Percentiles rank a stretch among this genome's conserved stretches.
These are phyloP conservation scores for Phylloporus sp. DNA, from an alignment of 768 basidiomycete genomes.

Conservation along the genomic window DNA sequence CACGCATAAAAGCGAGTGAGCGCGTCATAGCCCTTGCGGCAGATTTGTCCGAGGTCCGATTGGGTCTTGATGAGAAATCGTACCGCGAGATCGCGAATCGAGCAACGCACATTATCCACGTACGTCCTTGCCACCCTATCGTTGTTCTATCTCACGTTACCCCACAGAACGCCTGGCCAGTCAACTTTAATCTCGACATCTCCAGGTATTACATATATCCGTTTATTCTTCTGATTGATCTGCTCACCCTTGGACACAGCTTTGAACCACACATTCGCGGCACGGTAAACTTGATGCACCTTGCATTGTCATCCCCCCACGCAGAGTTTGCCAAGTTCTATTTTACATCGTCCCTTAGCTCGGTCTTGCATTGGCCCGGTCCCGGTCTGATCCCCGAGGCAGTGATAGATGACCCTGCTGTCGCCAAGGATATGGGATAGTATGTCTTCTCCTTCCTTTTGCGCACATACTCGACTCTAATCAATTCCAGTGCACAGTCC, in stretches of 20 bases:
- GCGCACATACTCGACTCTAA: not conserved
- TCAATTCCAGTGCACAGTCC: slow-evolving; percentile 22
- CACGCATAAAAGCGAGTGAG: not conserved
- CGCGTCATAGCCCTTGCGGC: slow-evolving; percentile 44
- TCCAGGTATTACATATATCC: slow-evolving; percentile 13
- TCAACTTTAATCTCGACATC: slow-evolving; percentile 49
- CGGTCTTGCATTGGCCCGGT: slow-evolving; percentile 20
- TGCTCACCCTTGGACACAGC: slow-evolving; percentile 10
- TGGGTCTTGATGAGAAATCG: slow-evolving; percentile 38
- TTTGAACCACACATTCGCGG: slow-evolving; percentile 49
- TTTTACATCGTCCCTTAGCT: slow-evolving; percentile 51
- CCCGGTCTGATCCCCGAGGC: slow-evolving; percentile 19
- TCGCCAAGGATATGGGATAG: slow-evolving; percentile 35
- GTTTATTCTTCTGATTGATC: not conserved
- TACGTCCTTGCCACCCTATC: slow-evolving; percentile 11
- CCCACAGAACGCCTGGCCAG: slow-evolving; percentile 52
- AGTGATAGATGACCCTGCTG: slow-evolving; percentile 21
- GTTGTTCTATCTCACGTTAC: not conserved
- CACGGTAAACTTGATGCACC: slow-evolving; percentile 46
- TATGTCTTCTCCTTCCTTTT: slow-evolving; percentile 7
- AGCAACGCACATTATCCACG: slow-evolving; percentile 46
- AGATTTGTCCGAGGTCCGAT: slow-evolving; percentile 36
- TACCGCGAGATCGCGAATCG: slow-evolving; percentile 35
- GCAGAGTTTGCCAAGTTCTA: slow-evolving; percentile 39
- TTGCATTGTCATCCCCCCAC: slow-evolving; percentile 39